Base-by-base conservation (phyloP, 179 eudicot genomes). In the Kewa caespitosa region DNA sequence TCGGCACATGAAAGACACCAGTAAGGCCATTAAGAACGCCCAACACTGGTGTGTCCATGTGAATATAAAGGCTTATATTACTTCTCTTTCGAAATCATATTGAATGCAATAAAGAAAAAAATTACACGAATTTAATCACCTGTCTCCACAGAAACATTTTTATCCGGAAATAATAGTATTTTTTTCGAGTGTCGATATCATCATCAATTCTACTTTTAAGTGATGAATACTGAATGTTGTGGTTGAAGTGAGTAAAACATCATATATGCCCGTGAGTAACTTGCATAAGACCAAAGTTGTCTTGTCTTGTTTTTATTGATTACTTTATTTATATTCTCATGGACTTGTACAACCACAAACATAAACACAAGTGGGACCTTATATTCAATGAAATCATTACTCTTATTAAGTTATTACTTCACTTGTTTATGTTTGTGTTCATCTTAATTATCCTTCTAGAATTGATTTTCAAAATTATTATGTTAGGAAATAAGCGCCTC, bases 1-100 rank as follows among this genome's bases (percentile, higher is more conserved):
- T 15, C 25, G 9, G 39, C 84, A 77, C 84, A 81, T 81, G 84
- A 38, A 36, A 38, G 3, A 73, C 78, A 73, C 23, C 84, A 81
- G 67, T 9, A n/a, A 46, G 33, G 48, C 50, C 48, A 76, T 76
- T 68, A 67, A 76, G 52, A 65, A 55, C 33, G 2, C 0, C 31
- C 12, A n/a, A 8, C 6, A 69, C 78, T 72, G 74, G 0, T 55
- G 32, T 15, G 9, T 67, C 71, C 83, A 81, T 81, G 83, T 81
- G 83, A 81, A 28, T 76, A 43, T 72, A 69, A 81, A 59, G 48
- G 67, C 76, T 70, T 57, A 37, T 36, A 59, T 34, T 41, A 52
- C 67, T 65, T 76, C 38, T 65, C 60, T 57, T 33, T 36, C 68
- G 13, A 38, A 67, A 61, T 31, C 50, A 32, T 69, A 59, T 41